These are phyloP conservation scores for Endocladia muricata DNA, from an alignment of 31 red algal genomes.

Conservation along the genomic window DNA sequence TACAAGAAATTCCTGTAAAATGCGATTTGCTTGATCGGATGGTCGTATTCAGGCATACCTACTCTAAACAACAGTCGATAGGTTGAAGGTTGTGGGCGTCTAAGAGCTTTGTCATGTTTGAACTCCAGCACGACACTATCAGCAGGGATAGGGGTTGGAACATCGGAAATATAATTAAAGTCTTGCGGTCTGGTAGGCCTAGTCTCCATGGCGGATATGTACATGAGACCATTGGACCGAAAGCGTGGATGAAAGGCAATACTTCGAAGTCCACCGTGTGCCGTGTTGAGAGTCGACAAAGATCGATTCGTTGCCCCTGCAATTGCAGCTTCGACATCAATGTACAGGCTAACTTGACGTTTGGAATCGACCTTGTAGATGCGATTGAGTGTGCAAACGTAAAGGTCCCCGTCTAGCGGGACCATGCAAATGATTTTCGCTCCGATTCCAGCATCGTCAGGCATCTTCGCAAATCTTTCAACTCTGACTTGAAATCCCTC, in stretches of 20 bases:
- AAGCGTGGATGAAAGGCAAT: conserved; percentile 52
- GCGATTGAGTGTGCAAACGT: conserved; percentile 14
- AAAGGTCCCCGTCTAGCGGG: conserved; percentile 16
- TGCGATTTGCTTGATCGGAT: conserved; percentile 50
- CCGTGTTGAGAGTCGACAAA: neutral
- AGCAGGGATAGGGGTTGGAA: conserved; percentile 37
- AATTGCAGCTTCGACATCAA: conserved; percentile 37
- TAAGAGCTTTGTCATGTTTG: neutral
- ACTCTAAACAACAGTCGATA: conserved; percentile 50
- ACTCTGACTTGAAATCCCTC: conserved; percentile 12
- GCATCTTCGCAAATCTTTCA: conserved; percentile 42
- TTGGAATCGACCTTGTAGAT: conserved; percentile 33
- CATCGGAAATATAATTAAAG: conserved; percentile 54
- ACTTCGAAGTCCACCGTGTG: conserved; percentile 57
- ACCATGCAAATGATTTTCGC: conserved; percentile 22
- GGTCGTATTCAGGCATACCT: conserved; percentile 38
- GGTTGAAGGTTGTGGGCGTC: neutral
- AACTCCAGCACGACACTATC: conserved; percentile 61
- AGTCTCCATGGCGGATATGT: conserved; percentile 55
- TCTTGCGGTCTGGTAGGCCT: conserved; percentile 15
- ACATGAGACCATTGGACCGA: conserved; percentile 33
- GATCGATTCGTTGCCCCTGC: neutral
- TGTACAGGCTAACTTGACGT: conserved; percentile 1
- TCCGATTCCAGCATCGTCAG: conserved; percentile 19
- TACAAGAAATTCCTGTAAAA: conserved; percentile 24